A percentile compares a stretch with the other conserved stretches of the same genome.
Conservation (phyloP, 2,329 filamentous ascomycete species). For the Aurifilum marmelostoma region DNA sequence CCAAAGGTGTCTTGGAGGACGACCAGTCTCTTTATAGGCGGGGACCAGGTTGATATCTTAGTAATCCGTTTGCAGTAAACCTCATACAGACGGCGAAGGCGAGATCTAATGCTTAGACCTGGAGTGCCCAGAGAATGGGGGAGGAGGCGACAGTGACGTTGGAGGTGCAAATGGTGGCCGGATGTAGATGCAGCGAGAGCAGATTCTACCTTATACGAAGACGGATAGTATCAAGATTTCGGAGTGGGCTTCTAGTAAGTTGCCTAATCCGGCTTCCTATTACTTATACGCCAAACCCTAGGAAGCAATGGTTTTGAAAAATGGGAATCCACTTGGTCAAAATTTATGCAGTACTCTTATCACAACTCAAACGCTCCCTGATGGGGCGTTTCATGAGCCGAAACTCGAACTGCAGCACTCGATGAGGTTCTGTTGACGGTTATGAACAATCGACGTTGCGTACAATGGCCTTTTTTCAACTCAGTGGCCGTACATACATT, state of each 20-base stretch:
- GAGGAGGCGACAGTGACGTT: background rate
- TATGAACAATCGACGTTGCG: background rate
- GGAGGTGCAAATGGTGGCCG: slow-evolving; percentile 8
- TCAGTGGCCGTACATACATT: background rate
- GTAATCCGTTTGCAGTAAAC: background rate
- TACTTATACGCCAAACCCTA: background rate
- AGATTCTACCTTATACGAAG: background rate
- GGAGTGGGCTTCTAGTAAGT: background rate
- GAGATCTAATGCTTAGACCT: too few relatives aligned
- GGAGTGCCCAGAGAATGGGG: too few relatives aligned
- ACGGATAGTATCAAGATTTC: background rate
- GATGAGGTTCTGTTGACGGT: background rate
- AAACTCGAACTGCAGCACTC: background rate
- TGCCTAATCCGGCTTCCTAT: slow-evolving; percentile 1
- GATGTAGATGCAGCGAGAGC: slow-evolving; percentile 6
- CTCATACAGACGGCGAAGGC: background rate
- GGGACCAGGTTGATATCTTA: background rate
- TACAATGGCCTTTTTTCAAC: background rate
- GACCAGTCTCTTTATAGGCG: slow-evolving; percentile 1
- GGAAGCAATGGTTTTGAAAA: background rate
- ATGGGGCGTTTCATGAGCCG: background rate
- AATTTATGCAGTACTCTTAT: too few relatives aligned
- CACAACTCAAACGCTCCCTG: too few relatives aligned
- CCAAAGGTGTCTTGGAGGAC: background rate
- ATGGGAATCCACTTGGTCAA: background rate